Conservation (phyloP, 805 yeast genomes). For the Saccharomycopsis schoenii region DNA sequence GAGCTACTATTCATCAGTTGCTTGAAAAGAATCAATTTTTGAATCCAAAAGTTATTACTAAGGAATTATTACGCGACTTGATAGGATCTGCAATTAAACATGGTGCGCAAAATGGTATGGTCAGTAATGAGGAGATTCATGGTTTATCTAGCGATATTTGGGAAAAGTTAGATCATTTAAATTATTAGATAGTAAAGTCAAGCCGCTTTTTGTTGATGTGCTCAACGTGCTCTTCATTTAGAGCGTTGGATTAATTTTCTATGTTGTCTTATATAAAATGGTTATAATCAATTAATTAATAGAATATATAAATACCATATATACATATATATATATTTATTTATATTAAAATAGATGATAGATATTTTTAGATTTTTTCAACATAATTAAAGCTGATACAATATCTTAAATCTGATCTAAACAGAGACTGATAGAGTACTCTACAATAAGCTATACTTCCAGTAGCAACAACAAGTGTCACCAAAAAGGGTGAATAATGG, state of each 20-base stretch:
- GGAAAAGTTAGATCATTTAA: slow-evolving; percentile 31
- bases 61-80: slow-evolving; percentile 54
- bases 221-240: too few species aligned
- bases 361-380: neutral
- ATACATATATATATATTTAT: too few species aligned
- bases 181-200: slow-evolving; percentile 5
- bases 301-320: neutral
- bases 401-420: too few species aligned
- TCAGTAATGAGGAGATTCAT: slow-evolving; percentile 34
- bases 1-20: slow-evolving; percentile 58
- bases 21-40: slow-evolving; percentile 50
- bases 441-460: too few species aligned
- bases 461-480: too few species aligned
- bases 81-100: slow-evolving; percentile 69
- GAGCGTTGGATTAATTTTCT: neutral
- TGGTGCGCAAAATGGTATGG: slow-evolving; percentile 43
- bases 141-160: slow-evolving; percentile 49
- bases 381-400: too few species aligned
- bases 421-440: too few species aligned
- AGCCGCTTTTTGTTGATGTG: too few species aligned
- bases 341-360: too few species aligned
- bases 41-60: slow-evolving; percentile 64
- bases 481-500: too few species aligned
- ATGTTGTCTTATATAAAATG: neutral
- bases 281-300: neutral